Base-by-base conservation (phyloP, 805 yeast genomes). In the Zygosaccharomyces siamensis region DNA sequence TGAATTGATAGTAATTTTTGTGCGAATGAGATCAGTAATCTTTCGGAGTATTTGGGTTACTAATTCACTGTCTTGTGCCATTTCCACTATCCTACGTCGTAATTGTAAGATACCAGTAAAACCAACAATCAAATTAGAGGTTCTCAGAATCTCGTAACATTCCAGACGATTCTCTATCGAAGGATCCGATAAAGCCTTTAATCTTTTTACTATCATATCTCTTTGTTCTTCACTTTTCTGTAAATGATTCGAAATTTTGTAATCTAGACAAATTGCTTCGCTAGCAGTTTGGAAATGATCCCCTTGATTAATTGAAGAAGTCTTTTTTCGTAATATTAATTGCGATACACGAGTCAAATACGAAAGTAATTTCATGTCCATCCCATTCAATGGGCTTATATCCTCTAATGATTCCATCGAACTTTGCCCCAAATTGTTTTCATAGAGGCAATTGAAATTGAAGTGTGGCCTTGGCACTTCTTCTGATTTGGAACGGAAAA, bases 351-450 rank as follows among this genome's bases (percentile, higher is more conserved):
- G 74, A 20, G 83, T 73, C 51, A 79, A 78, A 23, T 75, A 72
- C 0, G 86, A 83, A 14, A 86, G 67, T 49, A 84, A 72, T 51
- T 72, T 72, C n/a, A 81, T 70, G 54, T 86, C 89, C 61, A 86
- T 79, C 0, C 93, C 95, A 46, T 76, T 68, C 43, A 83, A 69
- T 48, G 76, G 77, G 59, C 84, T 89, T 44, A 84, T 78, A 54
- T 78, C 80, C 27, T 65, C 64, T 32, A 64, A 54, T 30, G 50
- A 41, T 43, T 57, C 54, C 51, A 68, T 57, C 11, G 28, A 23
- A n/a, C 38, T 41, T 37, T 47, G 20, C 32, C 27, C 37, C 39
- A 31, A 24, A 3, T 39, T 45, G 24, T 33, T 23, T 4, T 37
- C 14, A 45, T 52, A 10, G 10, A n/a, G 23, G 33, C 36, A 39